These are phyloP conservation scores for Eucalyptus polyanthemos DNA, from an alignment of 345 rosid genomes.

Conservation along the genomic window DNA sequence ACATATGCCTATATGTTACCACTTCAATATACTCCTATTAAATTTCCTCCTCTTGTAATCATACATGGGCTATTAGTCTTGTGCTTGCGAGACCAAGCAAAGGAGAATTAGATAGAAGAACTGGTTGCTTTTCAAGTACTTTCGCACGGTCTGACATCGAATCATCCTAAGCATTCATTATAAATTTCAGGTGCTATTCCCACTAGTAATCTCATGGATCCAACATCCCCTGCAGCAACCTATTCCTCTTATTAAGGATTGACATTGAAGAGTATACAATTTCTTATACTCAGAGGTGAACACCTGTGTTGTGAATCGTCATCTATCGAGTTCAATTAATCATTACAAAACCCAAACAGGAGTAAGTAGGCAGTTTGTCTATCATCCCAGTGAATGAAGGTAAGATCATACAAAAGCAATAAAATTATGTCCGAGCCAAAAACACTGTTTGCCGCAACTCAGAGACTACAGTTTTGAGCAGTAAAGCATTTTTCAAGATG, in stretches of 20 bases:
- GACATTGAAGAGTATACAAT: background rate
- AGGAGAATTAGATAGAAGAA: background rate
- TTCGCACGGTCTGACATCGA: background rate
- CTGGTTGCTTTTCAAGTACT: background rate
- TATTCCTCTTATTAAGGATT: background rate
- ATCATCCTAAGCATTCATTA: background rate
- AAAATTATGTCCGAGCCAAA: background rate
- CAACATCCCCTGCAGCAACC: background rate
- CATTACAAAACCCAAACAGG: background rate
- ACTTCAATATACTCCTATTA: background rate
- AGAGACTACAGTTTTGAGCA: background rate
- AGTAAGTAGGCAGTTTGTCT: background rate
- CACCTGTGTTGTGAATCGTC: background rate
- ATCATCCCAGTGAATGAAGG: background rate
- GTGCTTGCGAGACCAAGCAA: background rate
- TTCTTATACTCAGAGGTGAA: background rate
- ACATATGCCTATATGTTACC: background rate
- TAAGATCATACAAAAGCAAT: background rate
- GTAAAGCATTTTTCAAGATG: background rate
- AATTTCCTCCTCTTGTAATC: background rate
- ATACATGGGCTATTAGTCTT: background rate
- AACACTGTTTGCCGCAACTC: background rate
- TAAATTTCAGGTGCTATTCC: background rate
- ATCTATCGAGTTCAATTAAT: background rate
- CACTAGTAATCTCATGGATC: background rate